phyloP scores from a whole-genome alignment of 495 filamentous ascomycete species.

The Lepidopterella palustris region DNA sequence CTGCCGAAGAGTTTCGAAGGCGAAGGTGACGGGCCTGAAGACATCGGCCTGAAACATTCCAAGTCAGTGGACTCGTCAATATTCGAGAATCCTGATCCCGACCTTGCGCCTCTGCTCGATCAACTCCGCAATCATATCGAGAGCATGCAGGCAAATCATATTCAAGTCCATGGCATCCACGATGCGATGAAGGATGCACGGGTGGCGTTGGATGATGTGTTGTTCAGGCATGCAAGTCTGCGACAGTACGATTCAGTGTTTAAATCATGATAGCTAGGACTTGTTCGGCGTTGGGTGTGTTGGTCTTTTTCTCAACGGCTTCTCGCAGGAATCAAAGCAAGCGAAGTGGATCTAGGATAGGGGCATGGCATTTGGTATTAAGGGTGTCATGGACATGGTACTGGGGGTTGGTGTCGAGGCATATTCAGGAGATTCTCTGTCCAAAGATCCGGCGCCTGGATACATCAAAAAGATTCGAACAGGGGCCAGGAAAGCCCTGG shows the following conservation, averaged over 20 bases:
- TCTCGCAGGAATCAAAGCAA: not conserved
- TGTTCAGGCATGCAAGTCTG: slow-evolving; percentile 26
- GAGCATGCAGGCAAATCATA: slow-evolving; percentile 50
- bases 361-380: not conserved
- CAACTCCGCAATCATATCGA: slow-evolving; percentile 52
- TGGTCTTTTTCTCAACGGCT: not conserved
- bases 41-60: slow-evolving; percentile 20
- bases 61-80: slow-evolving; percentile 2
- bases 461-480: not conserved
- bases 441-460: slow-evolving; percentile 13
- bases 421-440: slow-evolving; percentile 8
- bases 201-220: slow-evolving; percentile 42
- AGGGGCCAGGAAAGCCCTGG: not conserved
- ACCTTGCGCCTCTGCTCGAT: slow-evolving; percentile 33
- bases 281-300: slow-evolving; percentile 11
- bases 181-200: slow-evolving; percentile 48
- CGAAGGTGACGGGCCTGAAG: slow-evolving; percentile 26
- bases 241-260: slow-evolving; percentile 19
- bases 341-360: not conserved
- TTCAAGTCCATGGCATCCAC: slow-evolving; percentile 46
- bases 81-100: slow-evolving; percentile 30
- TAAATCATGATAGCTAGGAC: slow-evolving; percentile 20
- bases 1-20: slow-evolving; percentile 4
- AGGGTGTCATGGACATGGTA: slow-evolving; percentile 6
- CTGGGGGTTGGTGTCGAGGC: slow-evolving; percentile 5